Percentiles rank a stretch among this genome's conserved stretches.
These are phyloP conservation scores for Fistulifera pelliculosa DNA, from an alignment of 108 stramenopile genomes.

Conservation along the genomic window DNA sequence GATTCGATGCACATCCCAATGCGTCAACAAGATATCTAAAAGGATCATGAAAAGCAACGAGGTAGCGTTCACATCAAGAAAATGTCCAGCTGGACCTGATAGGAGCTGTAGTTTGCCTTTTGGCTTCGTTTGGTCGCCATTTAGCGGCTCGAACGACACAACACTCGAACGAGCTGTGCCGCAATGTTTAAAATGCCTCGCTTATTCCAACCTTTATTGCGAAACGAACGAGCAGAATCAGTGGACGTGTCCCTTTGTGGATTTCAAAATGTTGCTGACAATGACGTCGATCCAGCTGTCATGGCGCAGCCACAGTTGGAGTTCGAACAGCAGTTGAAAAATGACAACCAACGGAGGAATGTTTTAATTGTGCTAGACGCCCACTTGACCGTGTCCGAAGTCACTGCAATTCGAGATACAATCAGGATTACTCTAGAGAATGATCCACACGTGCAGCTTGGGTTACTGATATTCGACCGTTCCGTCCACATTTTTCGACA, in stretches of 20 bases:
- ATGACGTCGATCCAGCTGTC: conserved; percentile 1
- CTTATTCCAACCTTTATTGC: conserved; percentile 39
- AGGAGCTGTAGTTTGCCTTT: conserved; percentile 43
- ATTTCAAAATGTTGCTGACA: conserved; percentile 23
- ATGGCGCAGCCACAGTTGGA: conserved; percentile 25
- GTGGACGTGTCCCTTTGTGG: conserved; percentile 48
- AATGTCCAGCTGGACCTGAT: conserved; percentile 17
- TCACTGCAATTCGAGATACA: conserved; percentile 23
- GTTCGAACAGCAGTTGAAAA: conserved; percentile 25
- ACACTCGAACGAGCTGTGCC: conserved; percentile 24
- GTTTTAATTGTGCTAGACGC: conserved; percentile 35
- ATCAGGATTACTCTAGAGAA: conserved; percentile 15
- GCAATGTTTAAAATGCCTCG: conserved; percentile 32
- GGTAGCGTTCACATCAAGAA: too few relatives aligned
- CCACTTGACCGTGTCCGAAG: conserved; percentile 29
- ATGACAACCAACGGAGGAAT: conserved; percentile 4
- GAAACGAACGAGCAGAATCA: conserved; percentile 17
- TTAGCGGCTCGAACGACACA: conserved; percentile 10
- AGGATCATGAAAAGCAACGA: too few relatives aligned
- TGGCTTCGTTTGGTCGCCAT: conserved; percentile 46
- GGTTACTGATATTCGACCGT: conserved; percentile 38
- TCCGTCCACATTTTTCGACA: conserved; percentile 38
- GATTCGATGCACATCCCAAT: too few relatives aligned
- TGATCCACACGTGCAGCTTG: conserved; percentile 14
- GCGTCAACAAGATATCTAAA: too few relatives aligned